Percentiles rank a stretch among this genome's conserved stretches.
Evolutionary conservation across 2,329 filamentous ascomycete species (phyloP).

Genomic region (Colletotrichum gloeosporioides): DNA sequence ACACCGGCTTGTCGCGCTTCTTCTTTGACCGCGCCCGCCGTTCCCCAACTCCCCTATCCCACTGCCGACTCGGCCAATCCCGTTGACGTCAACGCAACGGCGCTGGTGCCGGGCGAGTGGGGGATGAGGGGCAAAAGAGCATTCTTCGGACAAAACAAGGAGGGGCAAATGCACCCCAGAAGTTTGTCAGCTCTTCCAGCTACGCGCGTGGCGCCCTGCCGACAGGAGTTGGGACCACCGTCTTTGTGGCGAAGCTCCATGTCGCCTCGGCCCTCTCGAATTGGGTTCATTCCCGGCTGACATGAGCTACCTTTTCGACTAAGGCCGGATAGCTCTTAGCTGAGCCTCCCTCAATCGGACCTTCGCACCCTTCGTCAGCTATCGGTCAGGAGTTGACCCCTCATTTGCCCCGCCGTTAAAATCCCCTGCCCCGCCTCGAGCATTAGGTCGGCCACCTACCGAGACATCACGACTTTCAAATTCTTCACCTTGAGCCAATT

Average conservation of each 20-base stretch:
- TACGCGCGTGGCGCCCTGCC: not conserved
- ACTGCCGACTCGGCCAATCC: not conserved
- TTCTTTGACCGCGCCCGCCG: not conserved
- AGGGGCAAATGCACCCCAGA: slow-evolving; percentile 11
- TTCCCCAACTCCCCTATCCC: not conserved
- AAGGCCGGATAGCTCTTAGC: not conserved
- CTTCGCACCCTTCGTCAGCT: not conserved
- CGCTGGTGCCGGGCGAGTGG: not conserved
- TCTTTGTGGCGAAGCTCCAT: not conserved
- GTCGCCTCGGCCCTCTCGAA: not conserved
- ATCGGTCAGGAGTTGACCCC: slow-evolving; percentile 8
- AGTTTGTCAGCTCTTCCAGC: not conserved
- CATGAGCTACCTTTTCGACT: not conserved
- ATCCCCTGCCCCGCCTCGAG: slow-evolving; percentile 3
- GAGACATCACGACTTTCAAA: not conserved
- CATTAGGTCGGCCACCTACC: not conserved
- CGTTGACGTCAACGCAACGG: not conserved
- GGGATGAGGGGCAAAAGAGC: not conserved
- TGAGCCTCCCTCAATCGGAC: not conserved
- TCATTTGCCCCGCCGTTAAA: slow-evolving; percentile 15
- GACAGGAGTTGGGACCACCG: not conserved
- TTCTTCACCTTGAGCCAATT: not conserved
- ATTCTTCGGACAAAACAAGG: not conserved
- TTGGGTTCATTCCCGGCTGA: not conserved
- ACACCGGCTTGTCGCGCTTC: not conserved